Conservation (phyloP, 225 moss, liverwort and hornwort species). For the Neckera pumila region DNA sequence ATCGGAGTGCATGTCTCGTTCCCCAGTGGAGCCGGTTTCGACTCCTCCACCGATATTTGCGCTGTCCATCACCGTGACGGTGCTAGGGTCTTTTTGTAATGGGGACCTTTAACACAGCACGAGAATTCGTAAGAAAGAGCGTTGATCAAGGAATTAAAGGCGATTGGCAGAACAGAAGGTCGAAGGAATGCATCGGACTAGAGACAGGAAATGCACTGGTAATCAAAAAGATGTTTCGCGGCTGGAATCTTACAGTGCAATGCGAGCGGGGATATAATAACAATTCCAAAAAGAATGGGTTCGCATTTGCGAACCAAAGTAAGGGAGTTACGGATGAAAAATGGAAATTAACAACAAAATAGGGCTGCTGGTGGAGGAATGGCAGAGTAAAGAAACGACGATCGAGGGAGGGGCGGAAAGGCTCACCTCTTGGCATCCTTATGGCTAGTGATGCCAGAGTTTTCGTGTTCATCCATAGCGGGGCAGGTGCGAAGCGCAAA, state of each 20-base stretch:
- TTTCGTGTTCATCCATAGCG: constrained; percentile 7
- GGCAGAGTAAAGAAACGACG: not conserved
- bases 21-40: constrained; percentile 43
- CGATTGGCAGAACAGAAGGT: no score
- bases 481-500: not conserved
- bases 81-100: constrained; percentile 22
- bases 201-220: not conserved
- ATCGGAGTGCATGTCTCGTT: constrained; percentile 31
- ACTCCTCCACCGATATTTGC: constrained; percentile 15
- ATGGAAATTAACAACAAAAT: not conserved
- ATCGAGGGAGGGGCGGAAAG: not conserved
- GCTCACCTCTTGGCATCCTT: constrained; percentile 5
- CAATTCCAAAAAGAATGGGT: not conserved
- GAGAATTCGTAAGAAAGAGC: not conserved
- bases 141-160: not conserved
- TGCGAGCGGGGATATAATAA: not conserved
- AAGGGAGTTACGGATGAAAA: not conserved
- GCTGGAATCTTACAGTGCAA: not conserved
- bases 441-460: not conserved
- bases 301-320: not conserved
- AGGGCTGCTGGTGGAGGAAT: not conserved
- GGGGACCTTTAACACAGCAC: constrained; percentile 9
- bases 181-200: not conserved
- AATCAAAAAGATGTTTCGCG: not conserved
- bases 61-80: constrained; percentile 24